Evolutionary conservation across 768 basidiomycete genomes (phyloP), one percentile per base, ranked within the genome.

Genomic region (Tricholoma sp.): DNA sequence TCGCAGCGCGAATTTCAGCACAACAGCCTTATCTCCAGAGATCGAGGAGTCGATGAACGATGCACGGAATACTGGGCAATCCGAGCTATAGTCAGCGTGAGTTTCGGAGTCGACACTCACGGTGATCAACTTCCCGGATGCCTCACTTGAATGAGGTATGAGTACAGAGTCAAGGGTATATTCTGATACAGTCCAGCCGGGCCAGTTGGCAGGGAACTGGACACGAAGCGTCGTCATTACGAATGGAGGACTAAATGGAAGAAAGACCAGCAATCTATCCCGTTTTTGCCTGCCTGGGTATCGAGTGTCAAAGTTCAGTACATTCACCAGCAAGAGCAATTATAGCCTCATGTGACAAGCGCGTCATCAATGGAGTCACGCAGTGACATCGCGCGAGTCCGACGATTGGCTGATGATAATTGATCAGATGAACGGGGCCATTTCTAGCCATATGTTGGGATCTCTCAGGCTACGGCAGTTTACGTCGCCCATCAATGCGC

Each of bases 1-100:
- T n/a, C 76, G 68, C 60, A 77, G 63, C 2, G 72, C 74, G 58
- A 75, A 76, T 55, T 77, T 76, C 37, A 77, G 66, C 16, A 66
- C 69, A 3, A 73, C 66, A 4, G 50, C 45, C 46, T 55, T 45
- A 34, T 53, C 54, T 50, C 55, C 50, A 45, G 49, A 34, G 18
- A n/a, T 35, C 24, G 29, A 47, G 43, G 39, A 50, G 41, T 63
- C 65, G 27, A 54, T 57, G 53, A 67, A 55, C 14, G 60, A 63
- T 29, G 68, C 74, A 5, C 69, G 69, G 60, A 76, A 74, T 0
- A 76, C 72, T 14, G 73, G 72, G 7, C 73, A 69, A 55, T 76
- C 75, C 35, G 68, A 74, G 57, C 65, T 61, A 54, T 74, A 74
- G 58, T 76, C 75, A 8, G 69, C 63, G 50, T 59, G 52, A 3